Evolutionary conservation across 164 flowering plant species (phyloP).

Genomic region (Nymphaea colorata): DNA sequence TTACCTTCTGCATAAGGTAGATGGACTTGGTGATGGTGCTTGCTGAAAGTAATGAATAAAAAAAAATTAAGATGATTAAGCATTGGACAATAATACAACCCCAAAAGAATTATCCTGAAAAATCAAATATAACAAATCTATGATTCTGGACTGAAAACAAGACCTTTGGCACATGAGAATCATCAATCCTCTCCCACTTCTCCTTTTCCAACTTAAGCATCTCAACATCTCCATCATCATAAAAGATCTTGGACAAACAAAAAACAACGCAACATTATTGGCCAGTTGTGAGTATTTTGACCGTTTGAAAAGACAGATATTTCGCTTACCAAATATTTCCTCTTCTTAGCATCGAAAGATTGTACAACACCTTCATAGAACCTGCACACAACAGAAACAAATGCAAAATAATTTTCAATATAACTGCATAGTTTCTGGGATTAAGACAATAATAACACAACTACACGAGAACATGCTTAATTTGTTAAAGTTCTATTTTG

Average conservation of each 20-base stretch:
- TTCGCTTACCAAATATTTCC: constrained; percentile 65
- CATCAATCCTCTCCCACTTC: constrained; percentile 71
- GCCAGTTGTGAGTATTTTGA: neutral
- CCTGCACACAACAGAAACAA: constrained; percentile 24
- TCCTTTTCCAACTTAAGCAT: constrained; percentile 67
- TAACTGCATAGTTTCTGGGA: too few species aligned
- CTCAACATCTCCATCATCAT: constrained; percentile 94
- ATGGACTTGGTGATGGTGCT: too few species aligned
- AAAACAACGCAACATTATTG: too few species aligned
- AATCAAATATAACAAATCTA: too few species aligned
- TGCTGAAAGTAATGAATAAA: too few species aligned
- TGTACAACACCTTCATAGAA: constrained; percentile 84
- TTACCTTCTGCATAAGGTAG: too few species aligned
- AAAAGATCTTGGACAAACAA: constrained; percentile 35
- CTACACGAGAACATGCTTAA: too few species aligned
- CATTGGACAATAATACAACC: too few species aligned
- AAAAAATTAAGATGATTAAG: too few species aligned
- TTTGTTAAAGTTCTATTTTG: too few species aligned
- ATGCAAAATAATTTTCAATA: neutral
- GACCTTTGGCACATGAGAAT: constrained; percentile 7
- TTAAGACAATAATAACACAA: too few species aligned
- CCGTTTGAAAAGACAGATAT: constrained; percentile 1
- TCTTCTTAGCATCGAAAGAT: constrained; percentile 54
- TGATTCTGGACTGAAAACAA: neutral
- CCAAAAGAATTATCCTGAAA: too few species aligned